Evolutionary conservation across 2,329 filamentous ascomycete species (phyloP).

Genomic region (Ophiostoma populinum): DNA sequence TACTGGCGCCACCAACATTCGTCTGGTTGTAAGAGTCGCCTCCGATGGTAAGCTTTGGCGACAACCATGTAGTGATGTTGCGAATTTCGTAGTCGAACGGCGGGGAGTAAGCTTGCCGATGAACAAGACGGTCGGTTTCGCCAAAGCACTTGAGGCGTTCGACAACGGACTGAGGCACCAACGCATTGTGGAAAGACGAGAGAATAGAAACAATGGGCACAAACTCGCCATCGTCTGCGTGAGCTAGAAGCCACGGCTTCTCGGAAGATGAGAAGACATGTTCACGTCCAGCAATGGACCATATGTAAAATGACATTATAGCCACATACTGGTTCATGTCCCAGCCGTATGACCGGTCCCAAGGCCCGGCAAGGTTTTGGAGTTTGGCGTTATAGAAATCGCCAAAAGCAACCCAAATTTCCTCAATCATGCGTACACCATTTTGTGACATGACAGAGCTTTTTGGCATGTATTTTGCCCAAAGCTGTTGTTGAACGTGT

Average conservation of each 20-base stretch:
- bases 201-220: slow-evolving; percentile 38
- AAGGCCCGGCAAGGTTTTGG: slow-evolving; percentile 45
- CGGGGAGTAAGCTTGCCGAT: slow-evolving; percentile 35
- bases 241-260: slow-evolving; percentile 26
- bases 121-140: slow-evolving; percentile 27
- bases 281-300: slow-evolving; percentile 36
- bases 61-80: slow-evolving; percentile 43
- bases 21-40: slow-evolving; percentile 39
- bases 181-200: slow-evolving; percentile 27
- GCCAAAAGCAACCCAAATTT: slow-evolving; percentile 30
- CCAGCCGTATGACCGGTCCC: slow-evolving; percentile 46
- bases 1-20: slow-evolving; percentile 35
- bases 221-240: slow-evolving; percentile 41
- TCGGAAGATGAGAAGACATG: slow-evolving; percentile 13
- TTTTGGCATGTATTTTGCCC: slow-evolving; percentile 38
- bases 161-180: slow-evolving; percentile 22
- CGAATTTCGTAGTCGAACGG: slow-evolving; percentile 38
- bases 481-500: slow-evolving; percentile 18
- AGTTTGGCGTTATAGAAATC: slow-evolving; percentile 38
- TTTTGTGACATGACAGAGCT: slow-evolving; percentile 34
- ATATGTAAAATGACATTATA: slow-evolving; percentile 40
- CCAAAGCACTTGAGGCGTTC: slow-evolving; percentile 16
- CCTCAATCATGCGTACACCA: slow-evolving; percentile 30
- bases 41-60: slow-evolving; percentile 39
- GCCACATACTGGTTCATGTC: slow-evolving; percentile 46